Evolutionary conservation across 306 rosid species (phyloP).

Genomic region (Cicer bijugum): DNA sequence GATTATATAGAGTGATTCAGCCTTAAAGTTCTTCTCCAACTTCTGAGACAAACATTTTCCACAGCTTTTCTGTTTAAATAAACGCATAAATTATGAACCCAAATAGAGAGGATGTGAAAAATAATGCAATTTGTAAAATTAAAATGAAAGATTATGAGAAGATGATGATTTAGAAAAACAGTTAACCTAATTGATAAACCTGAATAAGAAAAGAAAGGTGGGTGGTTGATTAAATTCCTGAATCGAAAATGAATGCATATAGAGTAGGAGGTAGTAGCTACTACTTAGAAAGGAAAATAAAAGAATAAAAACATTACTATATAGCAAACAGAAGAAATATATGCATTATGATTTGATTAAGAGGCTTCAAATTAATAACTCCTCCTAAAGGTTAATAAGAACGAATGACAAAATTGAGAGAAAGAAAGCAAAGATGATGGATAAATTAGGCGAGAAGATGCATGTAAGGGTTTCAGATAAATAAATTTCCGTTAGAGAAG

Average conservation of each 20-base stretch:
- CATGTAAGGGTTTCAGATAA: background rate
- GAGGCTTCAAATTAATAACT: conserved; percentile 7
- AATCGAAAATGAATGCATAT: conserved; percentile 32
- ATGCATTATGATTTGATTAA: conserved; percentile 10
- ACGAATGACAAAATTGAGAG: conserved; percentile 5
- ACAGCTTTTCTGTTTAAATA: background rate
- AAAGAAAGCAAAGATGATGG: too few relatives aligned
- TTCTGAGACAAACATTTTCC: background rate
- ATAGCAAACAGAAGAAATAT: background rate
- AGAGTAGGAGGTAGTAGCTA: background rate
- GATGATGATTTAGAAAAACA: background rate
- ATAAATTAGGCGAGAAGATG: background rate
- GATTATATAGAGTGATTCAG: background rate
- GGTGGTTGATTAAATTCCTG: conserved; percentile 38
- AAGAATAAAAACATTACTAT: background rate
- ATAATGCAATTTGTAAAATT: too few relatives aligned
- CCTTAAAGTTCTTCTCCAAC: background rate
- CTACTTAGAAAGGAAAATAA: background rate
- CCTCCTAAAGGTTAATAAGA: too few relatives aligned
- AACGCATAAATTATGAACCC: conserved; percentile 22
- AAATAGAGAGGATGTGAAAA: conserved; percentile 7
- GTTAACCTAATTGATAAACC: conserved; percentile 24
- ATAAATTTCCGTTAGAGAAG: conserved; percentile 48
- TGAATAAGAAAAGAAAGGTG: conserved; percentile 31
- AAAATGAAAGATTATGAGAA: background rate